These are phyloP conservation scores for Backusella circina DNA, from an alignment of 192 early-diverging fungal species.

Conservation along the genomic window DNA sequence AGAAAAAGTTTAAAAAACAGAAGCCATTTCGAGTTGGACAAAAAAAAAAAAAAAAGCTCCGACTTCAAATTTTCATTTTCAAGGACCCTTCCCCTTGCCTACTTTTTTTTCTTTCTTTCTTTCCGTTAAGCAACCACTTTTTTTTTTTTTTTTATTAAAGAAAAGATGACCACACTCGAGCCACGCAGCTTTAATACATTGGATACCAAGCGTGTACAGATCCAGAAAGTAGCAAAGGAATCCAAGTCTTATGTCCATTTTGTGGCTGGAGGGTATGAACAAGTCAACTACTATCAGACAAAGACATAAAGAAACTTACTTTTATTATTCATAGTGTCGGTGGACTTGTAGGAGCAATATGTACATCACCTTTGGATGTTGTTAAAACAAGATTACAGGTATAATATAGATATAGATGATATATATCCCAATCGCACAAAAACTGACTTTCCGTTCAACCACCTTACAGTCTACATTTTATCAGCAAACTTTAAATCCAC, in stretches of 20 bases:
- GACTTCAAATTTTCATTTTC: background rate
- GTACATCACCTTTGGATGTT: conserved; percentile 92
- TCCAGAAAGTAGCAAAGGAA: conserved; percentile 18
- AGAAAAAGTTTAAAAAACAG: too few relatives aligned
- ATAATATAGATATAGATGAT: background rate
- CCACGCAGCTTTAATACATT: conserved; percentile 3
- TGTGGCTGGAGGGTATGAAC: conserved; percentile 62
- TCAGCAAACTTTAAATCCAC: conserved; percentile 9
- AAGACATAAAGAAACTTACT: background rate
- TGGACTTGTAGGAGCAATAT: conserved; percentile 79
- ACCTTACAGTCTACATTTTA: conserved; percentile 37
- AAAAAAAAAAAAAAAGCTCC: background rate
- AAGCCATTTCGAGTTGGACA: too few relatives aligned
- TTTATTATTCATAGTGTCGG: conserved; percentile 46
- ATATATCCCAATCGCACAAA: too few relatives aligned
- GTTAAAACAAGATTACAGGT: conserved; percentile 94
- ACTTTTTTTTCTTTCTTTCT: background rate
- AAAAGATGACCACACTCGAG: background rate
- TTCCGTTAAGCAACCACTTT: background rate
- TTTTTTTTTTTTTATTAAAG: background rate
- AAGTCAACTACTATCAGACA: background rate
- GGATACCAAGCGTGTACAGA: background rate
- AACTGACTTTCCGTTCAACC: background rate
- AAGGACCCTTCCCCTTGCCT: background rate
- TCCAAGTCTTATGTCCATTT: conserved; percentile 50